These are phyloP conservation scores for Cronartium quercuum DNA, from an alignment of 1,284 basidiomycete genomes.

Conservation along the genomic window DNA sequence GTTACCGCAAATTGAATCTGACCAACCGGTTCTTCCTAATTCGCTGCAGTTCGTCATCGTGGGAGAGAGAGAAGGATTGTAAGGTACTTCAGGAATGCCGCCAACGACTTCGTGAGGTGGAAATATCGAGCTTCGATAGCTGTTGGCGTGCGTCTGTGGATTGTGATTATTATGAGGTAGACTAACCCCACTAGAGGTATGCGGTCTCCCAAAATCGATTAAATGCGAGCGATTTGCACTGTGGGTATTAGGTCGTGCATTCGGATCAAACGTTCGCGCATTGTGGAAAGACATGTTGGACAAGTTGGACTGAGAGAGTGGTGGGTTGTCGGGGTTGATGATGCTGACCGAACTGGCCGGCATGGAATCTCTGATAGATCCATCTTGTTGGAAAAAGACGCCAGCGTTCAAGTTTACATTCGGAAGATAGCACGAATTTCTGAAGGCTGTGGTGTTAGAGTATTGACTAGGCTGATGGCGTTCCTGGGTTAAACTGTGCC, in stretches of 20 bases:
- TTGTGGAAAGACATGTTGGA: neutral
- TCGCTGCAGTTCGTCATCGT: neutral
- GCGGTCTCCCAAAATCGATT: slow-evolving; percentile 23
- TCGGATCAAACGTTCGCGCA: neutral
- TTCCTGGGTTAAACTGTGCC: slow-evolving; percentile 15
- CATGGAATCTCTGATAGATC: neutral
- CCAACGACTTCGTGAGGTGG: neutral
- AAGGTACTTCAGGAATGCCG: neutral
- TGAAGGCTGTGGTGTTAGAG: neutral
- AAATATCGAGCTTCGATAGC: slow-evolving; percentile 5
- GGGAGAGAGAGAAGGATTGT: neutral
- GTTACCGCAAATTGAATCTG: neutral
- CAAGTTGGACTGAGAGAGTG: neutral
- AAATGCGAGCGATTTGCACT: neutral
- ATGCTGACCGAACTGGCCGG: neutral
- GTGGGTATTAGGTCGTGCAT: neutral
- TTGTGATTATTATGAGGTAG: slow-evolving; percentile 8
- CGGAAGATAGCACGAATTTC: neutral
- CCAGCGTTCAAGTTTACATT: neutral
- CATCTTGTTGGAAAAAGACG: neutral
- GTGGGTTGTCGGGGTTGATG: neutral
- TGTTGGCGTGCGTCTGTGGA: neutral
- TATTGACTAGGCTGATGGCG: neutral
- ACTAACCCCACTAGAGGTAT: slow-evolving; percentile 35
- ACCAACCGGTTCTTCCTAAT: neutral